Percentiles rank a stretch among this genome's conserved stretches.
Conservation (phyloP, 257 asterid species). For the Gardenia jasminoides region DNA sequence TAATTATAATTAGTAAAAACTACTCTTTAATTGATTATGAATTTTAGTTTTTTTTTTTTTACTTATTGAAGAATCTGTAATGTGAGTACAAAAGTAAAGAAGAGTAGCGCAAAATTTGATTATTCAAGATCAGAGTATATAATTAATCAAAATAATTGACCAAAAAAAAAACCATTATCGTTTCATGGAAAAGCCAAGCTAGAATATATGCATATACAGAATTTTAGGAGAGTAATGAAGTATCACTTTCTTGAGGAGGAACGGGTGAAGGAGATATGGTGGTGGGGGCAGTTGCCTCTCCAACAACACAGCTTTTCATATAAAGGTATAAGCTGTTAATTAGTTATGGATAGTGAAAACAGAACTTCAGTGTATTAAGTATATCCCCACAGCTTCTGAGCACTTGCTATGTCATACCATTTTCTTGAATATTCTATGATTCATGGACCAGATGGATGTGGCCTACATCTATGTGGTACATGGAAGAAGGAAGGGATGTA, state of each 20-base stretch:
- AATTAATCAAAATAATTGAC: too few relatives aligned
- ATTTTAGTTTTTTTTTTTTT: too few relatives aligned
- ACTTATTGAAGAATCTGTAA: too few relatives aligned
- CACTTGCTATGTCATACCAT: not conserved
- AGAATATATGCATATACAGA: not conserved
- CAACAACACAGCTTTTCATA: constrained; percentile 7
- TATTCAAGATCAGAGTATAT: too few relatives aligned
- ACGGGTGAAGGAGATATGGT: not conserved
- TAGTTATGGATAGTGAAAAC: constrained; percentile 9
- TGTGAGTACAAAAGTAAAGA: too few relatives aligned
- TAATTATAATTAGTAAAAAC: too few relatives aligned
- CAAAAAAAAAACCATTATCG: not conserved
- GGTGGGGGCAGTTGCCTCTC: not conserved
- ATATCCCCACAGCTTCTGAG: not conserved
- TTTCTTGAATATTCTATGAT: constrained; percentile 4
- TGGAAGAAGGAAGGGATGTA: too few relatives aligned
- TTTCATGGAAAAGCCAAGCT: not conserved
- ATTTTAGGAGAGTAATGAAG: not conserved
- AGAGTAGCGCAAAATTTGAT: too few relatives aligned
- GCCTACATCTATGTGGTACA: not conserved
- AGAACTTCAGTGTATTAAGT: not conserved
- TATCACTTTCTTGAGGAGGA: not conserved
- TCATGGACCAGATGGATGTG: not conserved
- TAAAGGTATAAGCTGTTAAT: not conserved
- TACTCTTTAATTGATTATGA: too few relatives aligned